Percentiles rank a stretch among this genome's conserved stretches.
Conservation (phyloP, 352 stramenopile species). For the Sclerospora graminicola region DNA sequence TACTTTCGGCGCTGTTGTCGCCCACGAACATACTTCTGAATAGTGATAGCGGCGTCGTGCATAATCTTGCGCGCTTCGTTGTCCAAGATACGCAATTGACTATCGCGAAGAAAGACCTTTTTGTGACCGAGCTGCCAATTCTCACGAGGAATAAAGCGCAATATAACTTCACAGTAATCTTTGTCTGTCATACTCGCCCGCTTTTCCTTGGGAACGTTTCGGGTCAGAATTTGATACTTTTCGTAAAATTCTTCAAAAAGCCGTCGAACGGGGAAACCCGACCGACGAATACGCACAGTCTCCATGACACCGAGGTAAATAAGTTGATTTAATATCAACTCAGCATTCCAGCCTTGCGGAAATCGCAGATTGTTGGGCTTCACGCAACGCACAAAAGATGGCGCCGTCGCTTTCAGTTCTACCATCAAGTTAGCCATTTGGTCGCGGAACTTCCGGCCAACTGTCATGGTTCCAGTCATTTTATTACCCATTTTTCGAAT, state of each 20-base stretch:
- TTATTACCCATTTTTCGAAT: conserved; percentile 75
- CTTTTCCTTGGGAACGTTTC: conserved; percentile 52
- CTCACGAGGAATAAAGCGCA: conserved; percentile 64
- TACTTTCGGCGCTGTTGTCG: conserved; percentile 66
- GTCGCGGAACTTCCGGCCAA: conserved; percentile 85
- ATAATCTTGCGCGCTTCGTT: conserved; percentile 82
- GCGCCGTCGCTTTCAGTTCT: conserved; percentile 66
- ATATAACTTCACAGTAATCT: conserved; percentile 75
- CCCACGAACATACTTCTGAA: conserved; percentile 68
- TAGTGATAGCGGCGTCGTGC: conserved; percentile 58
- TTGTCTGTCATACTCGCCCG: conserved; percentile 50
- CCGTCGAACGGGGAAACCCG: conserved; percentile 76
- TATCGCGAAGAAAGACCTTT: conserved; percentile 84
- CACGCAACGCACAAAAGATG: conserved; percentile 88
- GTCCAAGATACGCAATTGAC: conserved; percentile 70
- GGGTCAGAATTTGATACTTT: conserved; percentile 83
- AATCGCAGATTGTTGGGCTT: conserved; percentile 89
- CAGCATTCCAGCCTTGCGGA: conserved; percentile 78
- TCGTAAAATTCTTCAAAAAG: conserved; percentile 81
- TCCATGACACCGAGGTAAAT: conserved; percentile 88
- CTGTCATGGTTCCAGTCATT: conserved; percentile 86
- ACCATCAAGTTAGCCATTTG: conserved; percentile 85
- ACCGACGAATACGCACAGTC: conserved; percentile 83
- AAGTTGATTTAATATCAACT: conserved; percentile 81
- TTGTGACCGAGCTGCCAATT: conserved; percentile 86